Base-by-base conservation (phyloP, 2,329 filamentous ascomycete species). In the Alternaria angustiovoidea region DNA sequence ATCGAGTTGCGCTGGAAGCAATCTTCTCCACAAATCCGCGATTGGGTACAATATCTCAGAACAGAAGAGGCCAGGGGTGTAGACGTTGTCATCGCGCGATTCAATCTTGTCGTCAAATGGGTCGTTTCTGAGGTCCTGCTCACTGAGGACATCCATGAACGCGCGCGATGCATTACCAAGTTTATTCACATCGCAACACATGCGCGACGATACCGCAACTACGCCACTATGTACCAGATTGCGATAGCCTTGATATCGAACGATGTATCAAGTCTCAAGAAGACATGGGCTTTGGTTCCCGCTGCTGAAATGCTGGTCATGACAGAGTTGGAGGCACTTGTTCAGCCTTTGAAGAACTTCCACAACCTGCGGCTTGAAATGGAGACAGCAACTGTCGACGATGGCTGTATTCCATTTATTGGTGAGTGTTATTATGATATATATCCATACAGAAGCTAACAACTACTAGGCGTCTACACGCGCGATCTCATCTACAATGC, bases 81-180 rank as follows among this genome's bases (percentile, higher is more conserved):
- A 38, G 91, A 94, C 73, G 89, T 95, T 22, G 91, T 94, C 48
- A 91, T 94, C 75, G 91, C 92, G 8, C 89, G 92, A 49, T 95
- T 95, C 82, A 95, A 95, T 76, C 87, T 95, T 64, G 91, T 94
- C 81, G 91, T 94, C 62, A 94, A 94, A 76, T 95, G 92, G 92
- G 89, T 88, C 28, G 86, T 93, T 28, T 94, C 91, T 1, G 91
- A 94, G 76, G 87, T 91, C 65, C 86, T 95, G 8, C 83, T 95
- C 48, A 95, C 91, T 0, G 86, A 89, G 65, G 82, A 89, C 57
- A 79, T 89, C 11, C 87, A 89, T 62, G 92, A 95, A 78, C 86
- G 92, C 53, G 91, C 91, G 22, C 84, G 89, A 38, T 92, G 89
- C 74, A 87, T 95, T 64, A 88, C 91, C 77, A 94, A 95, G 78